These are phyloP conservation scores for Trichocladium uniseriatum DNA, from an alignment of 495 filamentous ascomycete genomes.

Conservation along the genomic window DNA sequence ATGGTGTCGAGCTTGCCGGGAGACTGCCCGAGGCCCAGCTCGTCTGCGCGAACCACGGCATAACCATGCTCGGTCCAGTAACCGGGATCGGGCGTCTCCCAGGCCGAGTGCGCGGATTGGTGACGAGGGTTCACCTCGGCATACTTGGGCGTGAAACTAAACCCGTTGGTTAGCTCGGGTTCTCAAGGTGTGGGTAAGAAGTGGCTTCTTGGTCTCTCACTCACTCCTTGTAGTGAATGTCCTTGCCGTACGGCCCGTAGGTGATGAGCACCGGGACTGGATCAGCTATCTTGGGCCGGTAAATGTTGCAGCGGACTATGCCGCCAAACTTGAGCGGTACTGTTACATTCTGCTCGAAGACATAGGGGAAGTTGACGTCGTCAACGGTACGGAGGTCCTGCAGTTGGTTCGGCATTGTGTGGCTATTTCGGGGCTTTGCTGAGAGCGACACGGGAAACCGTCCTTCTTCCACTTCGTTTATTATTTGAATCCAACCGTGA, in stretches of 20 bases:
- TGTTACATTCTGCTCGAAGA: slow-evolving; percentile 33
- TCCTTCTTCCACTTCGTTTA: too few species aligned
- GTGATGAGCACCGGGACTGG: slow-evolving; percentile 42
- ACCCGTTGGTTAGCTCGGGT: too few species aligned
- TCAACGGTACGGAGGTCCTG: slow-evolving; percentile 32
- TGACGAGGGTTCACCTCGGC: slow-evolving; percentile 41
- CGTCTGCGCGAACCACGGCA: slow-evolving; percentile 51
- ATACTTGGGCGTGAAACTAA: slow-evolving; percentile 36
- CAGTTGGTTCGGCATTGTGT: slow-evolving; percentile 1
- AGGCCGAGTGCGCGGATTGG: slow-evolving; percentile 44
- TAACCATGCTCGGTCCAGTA: slow-evolving; percentile 57
- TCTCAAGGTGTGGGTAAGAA: not conserved
- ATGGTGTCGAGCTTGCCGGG: slow-evolving; percentile 52
- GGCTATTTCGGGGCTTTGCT: too few species aligned
- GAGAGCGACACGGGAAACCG: too few species aligned
- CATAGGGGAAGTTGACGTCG: slow-evolving; percentile 8
- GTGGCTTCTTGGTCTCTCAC: not conserved
- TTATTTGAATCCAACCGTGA: too few species aligned
- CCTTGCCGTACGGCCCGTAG: slow-evolving; percentile 59
- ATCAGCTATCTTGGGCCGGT: slow-evolving; percentile 18
- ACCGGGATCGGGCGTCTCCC: slow-evolving; percentile 55
- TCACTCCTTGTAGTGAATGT: slow-evolving; percentile 39
- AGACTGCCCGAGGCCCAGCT: slow-evolving; percentile 50
- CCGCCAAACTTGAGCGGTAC: slow-evolving; percentile 16
- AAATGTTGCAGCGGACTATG: slow-evolving; percentile 15